Evolutionary conservation across 2,329 filamentous ascomycete species (phyloP).

Genomic region (Venturia nashicola): DNA sequence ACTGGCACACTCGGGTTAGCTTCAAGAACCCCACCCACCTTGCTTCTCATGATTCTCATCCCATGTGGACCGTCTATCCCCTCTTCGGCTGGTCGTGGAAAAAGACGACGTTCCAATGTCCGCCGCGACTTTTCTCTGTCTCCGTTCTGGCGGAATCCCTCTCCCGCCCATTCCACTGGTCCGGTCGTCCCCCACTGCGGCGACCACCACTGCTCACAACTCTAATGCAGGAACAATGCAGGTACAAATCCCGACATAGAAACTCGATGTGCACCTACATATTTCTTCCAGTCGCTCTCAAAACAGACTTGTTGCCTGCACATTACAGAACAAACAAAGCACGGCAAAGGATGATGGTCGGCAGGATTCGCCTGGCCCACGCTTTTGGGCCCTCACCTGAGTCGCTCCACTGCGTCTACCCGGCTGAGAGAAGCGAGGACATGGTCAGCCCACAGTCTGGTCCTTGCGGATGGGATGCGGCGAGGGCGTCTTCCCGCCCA

Average conservation of each 20-base stretch:
- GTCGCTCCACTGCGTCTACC: not conserved
- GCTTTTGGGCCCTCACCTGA: not conserved
- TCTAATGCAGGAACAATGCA: conserved; percentile 30
- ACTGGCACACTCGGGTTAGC: not conserved
- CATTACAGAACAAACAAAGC: not conserved
- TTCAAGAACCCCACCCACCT: not conserved
- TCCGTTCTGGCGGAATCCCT: not conserved
- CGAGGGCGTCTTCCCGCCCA: not conserved
- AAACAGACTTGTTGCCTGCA: not conserved
- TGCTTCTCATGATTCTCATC: not conserved
- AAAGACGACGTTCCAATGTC: not conserved
- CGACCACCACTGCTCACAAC: conserved; percentile 3
- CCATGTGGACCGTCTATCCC: not conserved
- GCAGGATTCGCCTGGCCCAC: not conserved
- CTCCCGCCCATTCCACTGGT: not conserved
- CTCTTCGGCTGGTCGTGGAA: not conserved
- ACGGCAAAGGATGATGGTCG: not conserved
- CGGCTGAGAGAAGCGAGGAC: not conserved
- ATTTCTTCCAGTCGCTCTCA: not conserved
- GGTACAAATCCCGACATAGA: conserved; percentile 17
- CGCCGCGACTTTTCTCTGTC: not conserved
- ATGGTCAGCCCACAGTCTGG: not conserved
- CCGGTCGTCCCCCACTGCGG: not conserved
- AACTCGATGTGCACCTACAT: not conserved
- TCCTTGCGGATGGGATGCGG: not conserved